Base-by-base conservation (phyloP, 1,284 basidiomycete species). In the Naganishia liquefaciens region DNA sequence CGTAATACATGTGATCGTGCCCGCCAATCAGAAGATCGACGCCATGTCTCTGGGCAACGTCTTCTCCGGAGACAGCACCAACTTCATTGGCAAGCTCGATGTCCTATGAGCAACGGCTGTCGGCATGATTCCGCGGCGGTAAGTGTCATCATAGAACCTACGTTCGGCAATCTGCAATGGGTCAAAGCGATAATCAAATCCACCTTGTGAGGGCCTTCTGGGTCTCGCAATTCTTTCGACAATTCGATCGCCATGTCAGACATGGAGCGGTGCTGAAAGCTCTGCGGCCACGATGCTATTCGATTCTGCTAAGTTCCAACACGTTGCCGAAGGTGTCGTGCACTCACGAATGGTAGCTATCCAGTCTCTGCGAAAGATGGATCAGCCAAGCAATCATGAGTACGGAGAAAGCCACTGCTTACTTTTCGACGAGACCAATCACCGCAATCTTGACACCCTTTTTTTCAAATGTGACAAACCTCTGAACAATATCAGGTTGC, bases 11-110 rank as follows among this genome's bases (percentile, higher is more conserved):
- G 42, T 96, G 93, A 73, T 96, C 93, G 70, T 96, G 93, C 0
- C 93, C 93, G 4, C 93, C 93, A 7, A 95, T 83, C 50, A 96
- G 78, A 21, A 95, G 78, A 73, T 96, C 93, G 0, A 88, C 87
- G 7, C 93, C 93, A 68, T 96, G 91, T 44, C 80, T 75, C 53
- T 80, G 77, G 49, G 78, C 76, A 1, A 78, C 73, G 0, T 75
- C 73, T 19, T 79, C 68, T 68, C 87, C 86, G 4, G 85, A 4
- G 83, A 88, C 67, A 80, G 82, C 33, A 83, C 88, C 64, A 81
- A 80, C 66, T 46, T 86, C 84, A 68, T 87, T 87, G 0, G 86
- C 86, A 3, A 91, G 81, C 6, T 65, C 70, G 54, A 91, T 84
- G 70, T 91, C 89, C 88, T 90, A 62, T 21, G 42, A 23, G 23